Evolutionary conservation across 2,329 filamentous ascomycete genomes (phyloP).

Genomic region (Trichoderma sp.): DNA sequence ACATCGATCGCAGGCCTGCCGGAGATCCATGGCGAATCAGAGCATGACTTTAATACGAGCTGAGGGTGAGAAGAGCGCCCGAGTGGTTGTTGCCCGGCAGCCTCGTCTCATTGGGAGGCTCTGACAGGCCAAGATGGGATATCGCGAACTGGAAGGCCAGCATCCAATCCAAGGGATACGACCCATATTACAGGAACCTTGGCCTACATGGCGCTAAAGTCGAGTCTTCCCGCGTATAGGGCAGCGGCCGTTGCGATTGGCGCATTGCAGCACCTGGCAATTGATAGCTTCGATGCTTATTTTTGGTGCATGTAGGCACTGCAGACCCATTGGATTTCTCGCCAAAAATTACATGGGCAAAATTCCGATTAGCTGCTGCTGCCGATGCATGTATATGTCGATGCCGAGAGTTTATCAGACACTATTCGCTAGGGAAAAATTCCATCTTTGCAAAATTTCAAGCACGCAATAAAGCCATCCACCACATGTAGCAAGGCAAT

Average conservation of each 20-base stretch:
- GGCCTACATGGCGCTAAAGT: constrained; percentile 28
- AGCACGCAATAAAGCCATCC: background rate
- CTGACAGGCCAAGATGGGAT: background rate
- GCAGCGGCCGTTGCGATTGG: constrained; percentile 17
- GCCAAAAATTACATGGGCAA: background rate
- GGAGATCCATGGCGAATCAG: constrained; percentile 26
- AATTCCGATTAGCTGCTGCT: background rate
- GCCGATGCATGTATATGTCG: background rate
- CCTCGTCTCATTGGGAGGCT: background rate
- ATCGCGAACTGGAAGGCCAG: background rate
- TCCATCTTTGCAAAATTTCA: too few relatives aligned
- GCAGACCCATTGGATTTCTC: background rate
- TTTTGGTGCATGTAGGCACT: background rate
- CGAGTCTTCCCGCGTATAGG: background rate
- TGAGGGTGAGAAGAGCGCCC: background rate
- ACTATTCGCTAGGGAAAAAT: background rate
- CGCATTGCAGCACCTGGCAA: background rate
- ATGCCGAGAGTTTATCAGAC: background rate
- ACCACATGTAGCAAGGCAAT: background rate
- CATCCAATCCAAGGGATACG: background rate
- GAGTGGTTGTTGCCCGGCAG: background rate
- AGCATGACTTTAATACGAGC: background rate
- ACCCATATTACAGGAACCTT: constrained; percentile 26
- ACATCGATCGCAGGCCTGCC: constrained; percentile 50
- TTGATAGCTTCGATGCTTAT: background rate